Percentiles rank a stretch among this genome's conserved stretches.
These are phyloP conservation scores for Xylaria polymorpha DNA, from an alignment of 2,329 filamentous ascomycete genomes.

Conservation along the genomic window DNA sequence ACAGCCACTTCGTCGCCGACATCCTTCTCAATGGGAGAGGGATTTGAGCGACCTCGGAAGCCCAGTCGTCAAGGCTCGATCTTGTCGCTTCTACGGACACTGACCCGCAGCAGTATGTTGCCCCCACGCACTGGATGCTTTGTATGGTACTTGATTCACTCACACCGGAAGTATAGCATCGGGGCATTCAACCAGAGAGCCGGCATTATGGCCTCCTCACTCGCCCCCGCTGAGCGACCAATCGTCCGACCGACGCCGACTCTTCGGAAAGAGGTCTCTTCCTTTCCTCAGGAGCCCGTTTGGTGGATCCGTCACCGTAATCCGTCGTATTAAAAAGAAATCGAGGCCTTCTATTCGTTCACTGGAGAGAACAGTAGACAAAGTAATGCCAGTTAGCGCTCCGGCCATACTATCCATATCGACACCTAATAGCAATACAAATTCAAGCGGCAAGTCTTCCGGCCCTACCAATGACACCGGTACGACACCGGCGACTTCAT, in stretches of 20 bases:
- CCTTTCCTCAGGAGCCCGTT: slow-evolving; percentile 54
- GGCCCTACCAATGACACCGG: slow-evolving; percentile 44
- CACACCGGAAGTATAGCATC: slow-evolving; percentile 42
- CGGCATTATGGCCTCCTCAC: slow-evolving; percentile 41
- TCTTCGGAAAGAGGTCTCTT: slow-evolving; percentile 54
- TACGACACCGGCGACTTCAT: slow-evolving; percentile 54
- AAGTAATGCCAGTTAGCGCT: slow-evolving; percentile 43
- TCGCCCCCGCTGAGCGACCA: slow-evolving; percentile 42
- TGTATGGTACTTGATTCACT: slow-evolving; percentile 9
- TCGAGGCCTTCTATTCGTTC: slow-evolving; percentile 53
- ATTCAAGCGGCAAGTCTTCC: slow-evolving; percentile 47
- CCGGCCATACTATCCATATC: slow-evolving; percentile 39
- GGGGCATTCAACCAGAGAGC: slow-evolving; percentile 41
- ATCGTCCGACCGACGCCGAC: slow-evolving; percentile 39
- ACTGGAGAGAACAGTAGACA: slow-evolving; percentile 48
- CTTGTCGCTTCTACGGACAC: slow-evolving; percentile 56
- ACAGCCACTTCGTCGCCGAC: slow-evolving; percentile 41
- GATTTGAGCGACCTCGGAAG: slow-evolving; percentile 51
- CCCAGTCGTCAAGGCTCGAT: slow-evolving; percentile 56
- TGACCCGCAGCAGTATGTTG: slow-evolving; percentile 54
- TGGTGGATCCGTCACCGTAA: slow-evolving; percentile 56
- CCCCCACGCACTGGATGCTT: not conserved
- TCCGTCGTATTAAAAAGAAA: slow-evolving; percentile 56
- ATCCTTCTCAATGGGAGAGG: slow-evolving; percentile 44
- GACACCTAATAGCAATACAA: slow-evolving; percentile 47